Evolutionary conservation across 257 asterid genomes (phyloP).

Genomic region (Solanum tarapatanum): DNA sequence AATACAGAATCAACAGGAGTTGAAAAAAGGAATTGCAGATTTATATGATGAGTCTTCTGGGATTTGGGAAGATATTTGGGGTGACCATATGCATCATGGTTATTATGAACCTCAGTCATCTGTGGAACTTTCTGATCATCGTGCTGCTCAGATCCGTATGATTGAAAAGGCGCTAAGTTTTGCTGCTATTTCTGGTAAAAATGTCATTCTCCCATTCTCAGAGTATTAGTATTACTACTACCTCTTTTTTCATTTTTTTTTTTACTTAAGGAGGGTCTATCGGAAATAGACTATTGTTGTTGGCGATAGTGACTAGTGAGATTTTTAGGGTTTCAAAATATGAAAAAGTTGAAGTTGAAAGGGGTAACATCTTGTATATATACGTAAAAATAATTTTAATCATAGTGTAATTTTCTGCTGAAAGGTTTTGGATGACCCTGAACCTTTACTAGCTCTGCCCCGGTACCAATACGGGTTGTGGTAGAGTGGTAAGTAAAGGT

Average conservation of each 20-base stretch:
- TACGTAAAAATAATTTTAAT: too few relatives aligned
- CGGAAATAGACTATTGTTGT: too few relatives aligned
- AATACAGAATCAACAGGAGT: conserved; percentile 2
- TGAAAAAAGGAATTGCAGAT: conserved; percentile 88
- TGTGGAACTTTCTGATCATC: conserved; percentile 63
- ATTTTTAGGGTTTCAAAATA: neutral
- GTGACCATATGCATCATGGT: conserved; percentile 99
- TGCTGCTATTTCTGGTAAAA: conserved; percentile 55
- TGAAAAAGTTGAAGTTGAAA: neutral
- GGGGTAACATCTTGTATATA: too few relatives aligned
- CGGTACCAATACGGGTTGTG: too few relatives aligned
- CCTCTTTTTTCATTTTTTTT: neutral
- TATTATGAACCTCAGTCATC: conserved; percentile 48
- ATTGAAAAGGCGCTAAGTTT: conserved; percentile 75
- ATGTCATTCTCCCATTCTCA: neutral
- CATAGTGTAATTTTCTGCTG: neutral
- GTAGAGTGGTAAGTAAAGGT: too few relatives aligned
- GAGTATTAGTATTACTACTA: neutral
- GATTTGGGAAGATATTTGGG: conserved; percentile 91
- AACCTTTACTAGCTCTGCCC: too few relatives aligned
- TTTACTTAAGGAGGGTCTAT: neutral
- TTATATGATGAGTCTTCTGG: conserved; percentile 86
- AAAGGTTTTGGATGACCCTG: neutral
- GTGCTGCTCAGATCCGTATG: conserved; percentile 90
- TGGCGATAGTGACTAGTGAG: neutral